phyloP scores from a whole-genome alignment of 305 asterid genomes.

The Fraxinus baroniana region DNA sequence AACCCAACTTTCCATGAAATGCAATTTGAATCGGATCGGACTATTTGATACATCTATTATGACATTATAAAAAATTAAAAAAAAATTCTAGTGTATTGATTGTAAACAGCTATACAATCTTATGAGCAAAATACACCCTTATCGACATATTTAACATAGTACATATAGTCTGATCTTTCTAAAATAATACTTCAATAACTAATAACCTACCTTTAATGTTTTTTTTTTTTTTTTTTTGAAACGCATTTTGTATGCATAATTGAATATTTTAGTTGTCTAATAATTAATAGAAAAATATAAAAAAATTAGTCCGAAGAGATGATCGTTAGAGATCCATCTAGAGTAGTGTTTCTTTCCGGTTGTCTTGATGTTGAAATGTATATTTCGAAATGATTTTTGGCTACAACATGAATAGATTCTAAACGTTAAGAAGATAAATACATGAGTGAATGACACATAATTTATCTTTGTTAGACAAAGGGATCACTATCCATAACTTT shows the following conservation, averaged over 20 bases:
- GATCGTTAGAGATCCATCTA: not conserved
- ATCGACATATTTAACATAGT: not conserved
- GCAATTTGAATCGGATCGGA: not conserved
- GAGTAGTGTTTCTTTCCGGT: not conserved
- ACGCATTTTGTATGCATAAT: not conserved
- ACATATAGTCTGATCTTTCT: too few relatives aligned
- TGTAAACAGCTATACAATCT: not conserved
- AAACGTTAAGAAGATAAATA: not conserved
- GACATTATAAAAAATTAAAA: too few relatives aligned
- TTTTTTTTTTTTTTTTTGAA: too few relatives aligned
- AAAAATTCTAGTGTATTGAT: not conserved
- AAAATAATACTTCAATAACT: not conserved
- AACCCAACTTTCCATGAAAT: not conserved
- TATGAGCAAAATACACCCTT: not conserved
- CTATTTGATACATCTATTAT: not conserved
- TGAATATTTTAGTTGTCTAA: not conserved
- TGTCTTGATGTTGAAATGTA: not conserved
- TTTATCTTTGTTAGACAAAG: not conserved
- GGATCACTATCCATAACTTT: not conserved
- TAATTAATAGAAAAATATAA: too few relatives aligned
- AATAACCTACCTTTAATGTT: not conserved
- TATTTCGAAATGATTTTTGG: not conserved
- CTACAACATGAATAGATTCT: not conserved
- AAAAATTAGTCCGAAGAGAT: not conserved
- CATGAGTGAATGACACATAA: not conserved